phyloP scores from a whole-genome alignment of 2,329 filamentous ascomycete species.

The Samsoniella hepiali region DNA sequence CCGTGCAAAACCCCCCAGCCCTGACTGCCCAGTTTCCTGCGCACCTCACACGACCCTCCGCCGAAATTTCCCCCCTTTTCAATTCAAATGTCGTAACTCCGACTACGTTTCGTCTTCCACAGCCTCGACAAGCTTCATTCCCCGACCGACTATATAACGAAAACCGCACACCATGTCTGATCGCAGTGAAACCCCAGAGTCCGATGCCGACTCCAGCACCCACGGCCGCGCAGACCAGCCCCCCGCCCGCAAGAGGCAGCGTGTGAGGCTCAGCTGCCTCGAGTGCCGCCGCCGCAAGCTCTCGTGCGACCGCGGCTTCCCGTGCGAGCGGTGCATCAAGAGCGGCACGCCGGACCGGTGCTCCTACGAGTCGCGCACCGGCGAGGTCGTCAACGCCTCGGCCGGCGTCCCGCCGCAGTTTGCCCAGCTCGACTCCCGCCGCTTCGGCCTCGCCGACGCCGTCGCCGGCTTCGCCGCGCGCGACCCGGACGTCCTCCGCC shows the following conservation, averaged over 20 bases:
- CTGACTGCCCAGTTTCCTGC: conserved; percentile 1
- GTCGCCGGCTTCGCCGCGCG: conserved; percentile 32
- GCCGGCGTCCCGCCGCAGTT: conserved; percentile 44
- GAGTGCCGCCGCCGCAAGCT: conserved; percentile 60
- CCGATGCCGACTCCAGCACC: conserved; percentile 30
- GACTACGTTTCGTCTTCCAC: conserved; percentile 25
- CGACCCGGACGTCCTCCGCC: conserved; percentile 36
- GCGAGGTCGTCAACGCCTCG: conserved; percentile 47
- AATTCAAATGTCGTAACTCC: conserved; percentile 35
- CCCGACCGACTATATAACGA: conserved; percentile 2
- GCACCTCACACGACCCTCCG: not conserved
- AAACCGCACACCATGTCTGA: conserved; percentile 27
- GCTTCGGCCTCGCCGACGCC: conserved; percentile 32
- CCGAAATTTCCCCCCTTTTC: not conserved
- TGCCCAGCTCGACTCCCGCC: conserved; percentile 40
- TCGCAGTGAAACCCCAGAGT: conserved; percentile 40
- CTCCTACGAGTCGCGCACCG: conserved; percentile 56
- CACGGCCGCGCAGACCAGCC: conserved; percentile 33
- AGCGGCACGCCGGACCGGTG: conserved; percentile 58
- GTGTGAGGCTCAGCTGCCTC: conserved; percentile 57
- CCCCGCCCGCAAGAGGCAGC: conserved; percentile 54
- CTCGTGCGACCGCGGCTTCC: conserved; percentile 59
- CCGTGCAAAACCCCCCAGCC: conserved; percentile 14
- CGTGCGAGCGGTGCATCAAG: conserved; percentile 61
- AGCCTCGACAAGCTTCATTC: conserved; percentile 15